These are phyloP conservation scores for Hymenochaete sp. DNA, from an alignment of 1,284 basidiomycete species.

Conservation along the genomic window DNA sequence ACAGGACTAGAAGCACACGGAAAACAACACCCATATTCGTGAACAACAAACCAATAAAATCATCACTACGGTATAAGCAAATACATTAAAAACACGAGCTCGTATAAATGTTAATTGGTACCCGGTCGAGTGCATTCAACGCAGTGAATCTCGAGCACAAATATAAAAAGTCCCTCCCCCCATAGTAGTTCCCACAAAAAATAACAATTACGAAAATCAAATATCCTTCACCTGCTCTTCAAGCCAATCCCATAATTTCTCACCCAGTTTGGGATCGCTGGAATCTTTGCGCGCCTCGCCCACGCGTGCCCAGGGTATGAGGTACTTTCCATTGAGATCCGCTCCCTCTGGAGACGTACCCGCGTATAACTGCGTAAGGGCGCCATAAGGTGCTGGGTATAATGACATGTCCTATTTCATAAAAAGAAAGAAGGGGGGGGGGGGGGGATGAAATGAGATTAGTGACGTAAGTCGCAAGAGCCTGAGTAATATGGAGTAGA, in stretches of 20 bases:
- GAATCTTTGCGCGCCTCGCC: conserved; percentile 19
- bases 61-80: too few relatives aligned
- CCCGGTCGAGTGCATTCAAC: too few relatives aligned
- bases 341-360: conserved; percentile 19
- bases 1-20: too few relatives aligned
- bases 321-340: conserved; percentile 22
- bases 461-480: conserved; percentile 18
- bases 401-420: conserved; percentile 14
- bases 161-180: too few relatives aligned
- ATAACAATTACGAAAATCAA: too few relatives aligned
- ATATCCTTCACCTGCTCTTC: conserved; percentile 25
- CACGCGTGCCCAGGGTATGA: conserved; percentile 27
- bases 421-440: not conserved
- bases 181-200: too few relatives aligned
- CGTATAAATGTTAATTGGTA: too few relatives aligned
- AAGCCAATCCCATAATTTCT: conserved; percentile 29
- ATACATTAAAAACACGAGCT: too few relatives aligned
- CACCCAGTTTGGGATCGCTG: conserved; percentile 22
- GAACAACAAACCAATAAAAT: too few relatives aligned
- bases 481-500: too few relatives aligned
- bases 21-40: too few relatives aligned
- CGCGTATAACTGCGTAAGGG: conserved; percentile 22
- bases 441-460: not conserved
- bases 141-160: too few relatives aligned
- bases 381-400: conserved; percentile 17